Percentiles rank a stretch among this genome's conserved stretches.
Conservation (phyloP, 2,329 filamentous ascomycete species). For the Coleophoma cylindrospora region DNA sequence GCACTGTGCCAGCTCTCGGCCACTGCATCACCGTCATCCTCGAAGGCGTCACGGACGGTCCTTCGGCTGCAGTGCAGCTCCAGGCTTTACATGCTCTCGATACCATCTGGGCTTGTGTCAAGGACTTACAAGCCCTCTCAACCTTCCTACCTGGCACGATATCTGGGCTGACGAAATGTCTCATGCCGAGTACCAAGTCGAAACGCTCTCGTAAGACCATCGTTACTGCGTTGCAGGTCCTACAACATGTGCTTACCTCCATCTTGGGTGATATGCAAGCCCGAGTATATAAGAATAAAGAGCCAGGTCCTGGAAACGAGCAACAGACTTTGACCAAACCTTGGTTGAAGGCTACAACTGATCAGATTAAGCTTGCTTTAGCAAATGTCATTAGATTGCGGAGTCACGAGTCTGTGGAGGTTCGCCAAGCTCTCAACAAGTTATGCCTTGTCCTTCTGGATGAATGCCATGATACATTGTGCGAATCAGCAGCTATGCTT, state of each 20-base stretch:
- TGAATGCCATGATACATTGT: conserved; percentile 70
- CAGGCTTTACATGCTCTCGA: conserved; percentile 63
- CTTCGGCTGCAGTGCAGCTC: conserved; percentile 63
- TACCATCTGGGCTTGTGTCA: conserved; percentile 57
- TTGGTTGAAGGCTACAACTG: conserved; percentile 77
- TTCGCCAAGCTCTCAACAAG: conserved; percentile 61
- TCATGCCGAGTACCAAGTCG: conserved; percentile 63
- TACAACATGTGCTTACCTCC: conserved; percentile 48
- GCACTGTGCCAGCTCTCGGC: conserved; percentile 72
- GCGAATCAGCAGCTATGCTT: conserved; percentile 64
- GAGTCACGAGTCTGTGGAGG: conserved; percentile 62
- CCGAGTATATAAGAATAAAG: conserved; percentile 29
- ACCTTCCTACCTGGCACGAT: conserved; percentile 86
- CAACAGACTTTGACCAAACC: conserved; percentile 32
- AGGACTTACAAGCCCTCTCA: conserved; percentile 69
- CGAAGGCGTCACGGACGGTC: conserved; percentile 62
- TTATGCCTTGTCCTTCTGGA: conserved; percentile 74
- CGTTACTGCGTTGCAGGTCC: conserved; percentile 50
- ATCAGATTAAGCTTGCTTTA: conserved; percentile 79
- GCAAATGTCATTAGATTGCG: conserved; percentile 72
- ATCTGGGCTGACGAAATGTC: conserved; percentile 67
- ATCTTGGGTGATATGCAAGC: conserved; percentile 55
- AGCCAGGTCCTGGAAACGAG: conserved; percentile 27
- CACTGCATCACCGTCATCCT: conserved; percentile 78
- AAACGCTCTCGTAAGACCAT: conserved; percentile 60